Evolutionary conservation across 176 grass and related monocot genomes (phyloP).

Genomic region (Paspalum notatum): DNA sequence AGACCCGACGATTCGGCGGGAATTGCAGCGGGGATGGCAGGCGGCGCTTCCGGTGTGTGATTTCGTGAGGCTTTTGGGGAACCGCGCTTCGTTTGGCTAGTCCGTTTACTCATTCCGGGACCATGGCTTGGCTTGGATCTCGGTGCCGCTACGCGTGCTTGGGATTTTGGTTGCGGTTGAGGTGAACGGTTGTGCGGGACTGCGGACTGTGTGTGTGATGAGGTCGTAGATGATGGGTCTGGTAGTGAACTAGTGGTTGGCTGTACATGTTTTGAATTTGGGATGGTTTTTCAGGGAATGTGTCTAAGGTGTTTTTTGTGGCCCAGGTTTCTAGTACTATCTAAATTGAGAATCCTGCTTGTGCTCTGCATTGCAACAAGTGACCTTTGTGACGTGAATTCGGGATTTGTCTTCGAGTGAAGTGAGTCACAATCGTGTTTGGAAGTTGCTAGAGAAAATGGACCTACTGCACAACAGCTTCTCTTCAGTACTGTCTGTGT

Average conservation of each 20-base stretch:
- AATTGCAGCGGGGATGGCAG: background rate
- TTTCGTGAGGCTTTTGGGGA: conserved; percentile 10
- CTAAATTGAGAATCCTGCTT: background rate
- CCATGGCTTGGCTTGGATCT: conserved; percentile 8
- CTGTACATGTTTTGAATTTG: conserved; percentile 1
- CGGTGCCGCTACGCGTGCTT: background rate
- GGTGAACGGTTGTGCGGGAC: background rate
- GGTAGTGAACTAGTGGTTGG: background rate
- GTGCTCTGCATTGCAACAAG: background rate
- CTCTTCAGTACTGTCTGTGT: background rate
- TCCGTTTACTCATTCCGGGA: background rate
- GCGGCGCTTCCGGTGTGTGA: background rate
- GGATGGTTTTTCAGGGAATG: background rate
- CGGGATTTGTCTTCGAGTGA: background rate
- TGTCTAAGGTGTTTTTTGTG: conserved; percentile 2
- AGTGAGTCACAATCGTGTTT: background rate
- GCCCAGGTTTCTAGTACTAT: background rate
- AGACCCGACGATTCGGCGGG: background rate
- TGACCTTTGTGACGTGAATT: background rate
- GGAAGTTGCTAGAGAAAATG: background rate
- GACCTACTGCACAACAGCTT: background rate
- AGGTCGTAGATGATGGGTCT: background rate
- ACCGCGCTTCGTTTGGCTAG: background rate
- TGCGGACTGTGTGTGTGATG: background rate
- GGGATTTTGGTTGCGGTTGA: background rate